phyloP scores from a whole-genome alignment of 345 rosid species.

The Barbarea vulgaris region DNA sequence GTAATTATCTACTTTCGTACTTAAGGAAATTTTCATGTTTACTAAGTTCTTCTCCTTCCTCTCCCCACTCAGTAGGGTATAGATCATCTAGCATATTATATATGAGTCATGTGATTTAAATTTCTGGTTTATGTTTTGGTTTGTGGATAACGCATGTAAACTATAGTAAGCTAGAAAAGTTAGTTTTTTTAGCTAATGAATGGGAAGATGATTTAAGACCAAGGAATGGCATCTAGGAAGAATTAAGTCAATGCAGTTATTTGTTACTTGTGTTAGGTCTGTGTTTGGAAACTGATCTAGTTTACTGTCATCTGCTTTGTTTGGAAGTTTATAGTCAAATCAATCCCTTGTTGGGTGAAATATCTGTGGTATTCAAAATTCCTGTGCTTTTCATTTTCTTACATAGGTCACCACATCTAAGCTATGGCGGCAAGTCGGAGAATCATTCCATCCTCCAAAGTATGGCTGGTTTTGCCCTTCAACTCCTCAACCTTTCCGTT shows the following conservation, averaged over 20 bases:
- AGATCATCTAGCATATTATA: background rate
- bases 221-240: background rate
- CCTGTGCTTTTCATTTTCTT: slow-evolving; percentile 22
- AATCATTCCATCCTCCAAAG: slow-evolving; percentile 96
- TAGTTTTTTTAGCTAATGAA: background rate
- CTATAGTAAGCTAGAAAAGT: background rate
- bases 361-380: background rate
- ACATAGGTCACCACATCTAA: slow-evolving; percentile 82
- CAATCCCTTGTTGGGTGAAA: background rate
- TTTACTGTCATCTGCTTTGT: background rate
- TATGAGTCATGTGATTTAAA: background rate
- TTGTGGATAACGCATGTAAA: background rate
- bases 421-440: slow-evolving; percentile 98
- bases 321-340: background rate
- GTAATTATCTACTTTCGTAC: slow-evolving; percentile 45
- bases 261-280: slow-evolving; percentile 19
- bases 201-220: background rate
- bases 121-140: slow-evolving; percentile 1
- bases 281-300: slow-evolving; percentile 11
- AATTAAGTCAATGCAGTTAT: background rate
- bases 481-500: background rate
- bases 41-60: background rate
- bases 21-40: background rate
- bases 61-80: background rate
- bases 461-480: slow-evolving; percentile 45